Evolutionary conservation across 192 early-diverging fungal species (phyloP).

Genomic region (Cladochytrium replicatum): DNA sequence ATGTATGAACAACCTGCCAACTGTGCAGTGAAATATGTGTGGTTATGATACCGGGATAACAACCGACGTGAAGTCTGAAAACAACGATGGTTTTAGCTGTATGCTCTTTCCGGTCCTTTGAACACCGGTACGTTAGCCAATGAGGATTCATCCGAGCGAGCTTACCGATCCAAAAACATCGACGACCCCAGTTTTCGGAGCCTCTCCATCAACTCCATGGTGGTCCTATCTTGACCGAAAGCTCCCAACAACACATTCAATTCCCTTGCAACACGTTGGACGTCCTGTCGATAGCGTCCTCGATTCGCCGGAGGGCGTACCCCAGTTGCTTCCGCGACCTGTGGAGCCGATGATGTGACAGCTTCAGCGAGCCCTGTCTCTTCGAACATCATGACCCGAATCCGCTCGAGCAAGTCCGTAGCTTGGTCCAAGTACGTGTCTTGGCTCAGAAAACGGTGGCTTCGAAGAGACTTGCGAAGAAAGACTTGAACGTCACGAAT

Average conservation of each 20-base stretch:
- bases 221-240: too few relatives aligned
- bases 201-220: too few relatives aligned
- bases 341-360: too few relatives aligned
- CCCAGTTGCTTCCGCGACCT: conserved; percentile 12
- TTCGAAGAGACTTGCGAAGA: conserved; percentile 12
- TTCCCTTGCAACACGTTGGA: too few relatives aligned
- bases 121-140: neutral
- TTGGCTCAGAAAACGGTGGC: conserved; percentile 12
- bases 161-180: conserved; percentile 7
- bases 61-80: conserved; percentile 24
- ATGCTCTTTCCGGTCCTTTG: conserved; percentile 4
- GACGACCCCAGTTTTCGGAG: too few relatives aligned
- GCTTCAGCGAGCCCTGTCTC: too few relatives aligned
- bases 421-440: conserved; percentile 20
- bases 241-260: too few relatives aligned
- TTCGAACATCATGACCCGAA: conserved; percentile 11
- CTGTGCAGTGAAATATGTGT: neutral
- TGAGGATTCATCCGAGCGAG: conserved; percentile 12
- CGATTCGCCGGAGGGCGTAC: conserved; percentile 3
- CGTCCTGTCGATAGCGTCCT: conserved; percentile 2
- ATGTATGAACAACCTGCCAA: neutral
- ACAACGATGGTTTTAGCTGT: conserved; percentile 15
- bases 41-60: conserved; percentile 17
- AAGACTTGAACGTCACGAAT: conserved; percentile 4
- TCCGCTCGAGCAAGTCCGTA: conserved; percentile 13